Conservation (phyloP, 202 grass and related monocot genomes). For the Setaria italica region DNA sequence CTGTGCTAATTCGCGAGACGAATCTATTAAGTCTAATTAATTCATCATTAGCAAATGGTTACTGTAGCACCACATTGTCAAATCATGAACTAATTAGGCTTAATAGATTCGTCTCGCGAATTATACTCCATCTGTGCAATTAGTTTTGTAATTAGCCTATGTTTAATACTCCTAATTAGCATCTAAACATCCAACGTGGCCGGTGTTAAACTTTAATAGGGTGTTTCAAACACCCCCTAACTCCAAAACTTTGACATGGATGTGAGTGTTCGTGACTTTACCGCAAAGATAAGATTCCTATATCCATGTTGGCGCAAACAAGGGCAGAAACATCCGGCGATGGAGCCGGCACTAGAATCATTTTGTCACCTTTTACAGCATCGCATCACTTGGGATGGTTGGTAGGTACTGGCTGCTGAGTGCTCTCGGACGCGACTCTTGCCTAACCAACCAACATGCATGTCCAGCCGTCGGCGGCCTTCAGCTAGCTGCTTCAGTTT, state of each 20-base stretch:
- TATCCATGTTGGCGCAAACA: neutral
- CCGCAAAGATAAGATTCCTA: constrained; percentile 26
- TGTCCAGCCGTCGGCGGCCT: neutral
- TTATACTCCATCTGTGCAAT: no score
- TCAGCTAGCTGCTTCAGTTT: neutral
- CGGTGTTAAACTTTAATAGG: no score
- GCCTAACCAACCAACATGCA: constrained; percentile 12
- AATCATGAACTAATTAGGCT: no score
- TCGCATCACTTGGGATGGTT: neutral
- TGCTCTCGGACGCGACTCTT: constrained; percentile 26
- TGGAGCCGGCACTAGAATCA: neutral
- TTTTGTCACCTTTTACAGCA: neutral
- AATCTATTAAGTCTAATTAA: no score
- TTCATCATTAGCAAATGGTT: no score
- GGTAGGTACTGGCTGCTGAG: neutral
- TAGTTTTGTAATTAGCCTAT: no score
- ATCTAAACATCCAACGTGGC: no score
- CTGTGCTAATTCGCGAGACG: no score
- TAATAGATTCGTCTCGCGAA: no score
- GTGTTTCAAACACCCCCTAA: no score
- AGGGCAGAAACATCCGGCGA: neutral
- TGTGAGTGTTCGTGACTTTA: neutral
- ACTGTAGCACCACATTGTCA: no score
- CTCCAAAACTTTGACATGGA: neutral
- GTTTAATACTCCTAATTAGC: no score